Evolutionary conservation across 2,329 filamentous ascomycete genomes (phyloP), one percentile per base, ranked within the genome.

Genomic region (Chalaropsis ovoidea): DNA sequence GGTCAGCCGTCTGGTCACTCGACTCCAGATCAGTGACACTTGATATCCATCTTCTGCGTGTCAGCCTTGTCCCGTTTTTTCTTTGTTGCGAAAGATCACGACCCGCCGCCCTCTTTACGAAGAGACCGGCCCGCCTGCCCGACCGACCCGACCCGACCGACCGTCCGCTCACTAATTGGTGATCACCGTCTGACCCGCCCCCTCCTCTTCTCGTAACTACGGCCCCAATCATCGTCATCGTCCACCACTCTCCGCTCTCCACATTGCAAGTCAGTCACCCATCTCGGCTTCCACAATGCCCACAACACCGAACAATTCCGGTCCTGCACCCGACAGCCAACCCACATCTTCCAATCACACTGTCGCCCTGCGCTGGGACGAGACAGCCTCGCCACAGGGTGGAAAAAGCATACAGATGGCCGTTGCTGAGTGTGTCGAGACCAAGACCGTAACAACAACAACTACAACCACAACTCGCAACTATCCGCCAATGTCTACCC

Each of bases 401-500:
- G 72, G 70, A 69, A 74, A 71, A 67, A 77, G 70, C 69, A 78
- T 76, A 70, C 81, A 83, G 70, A 81, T 86, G 69, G 81, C 83
- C 69, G 77, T 86, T 60, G 82, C 82, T 68, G 83, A 86, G 71
- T 86, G 83, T 70, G 82, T 86, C 71, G 84, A 86, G 75, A 86
- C 84, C 17, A 86, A 84, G 74, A 86, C 83, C 11, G 85, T 96
- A 68, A 96, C 92, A 7, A 64, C 63, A 1, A 96, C 93, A 0
- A 96, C 92, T 0, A 96, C 91, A 0, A 95, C 90, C 0, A 95
- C 92, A 1, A 89, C 90, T 69, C 86, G 74, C 81, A 90, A 76
- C 75, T 95, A 94, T 70, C 92, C 93, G 60, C 90, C 90, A n/a
- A 79, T 96, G 67, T 80, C 89, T 65, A 84, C 96, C 70, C 86